Base-by-base conservation (phyloP, 352 stramenopile genomes). In the Phytopythium delawarense region DNA sequence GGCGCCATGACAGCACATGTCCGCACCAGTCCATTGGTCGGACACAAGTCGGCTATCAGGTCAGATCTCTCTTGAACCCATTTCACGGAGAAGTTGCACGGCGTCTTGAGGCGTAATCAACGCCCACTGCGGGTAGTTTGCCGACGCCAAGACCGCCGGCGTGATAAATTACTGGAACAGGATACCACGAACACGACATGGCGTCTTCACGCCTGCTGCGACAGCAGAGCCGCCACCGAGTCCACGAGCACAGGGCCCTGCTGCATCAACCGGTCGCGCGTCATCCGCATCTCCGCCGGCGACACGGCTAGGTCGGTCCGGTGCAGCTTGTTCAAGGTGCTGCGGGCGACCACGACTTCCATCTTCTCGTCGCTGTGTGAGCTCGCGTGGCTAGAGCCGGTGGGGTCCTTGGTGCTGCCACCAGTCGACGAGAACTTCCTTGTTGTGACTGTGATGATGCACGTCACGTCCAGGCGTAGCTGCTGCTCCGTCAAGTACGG, bases 271-370 rank as follows among this genome's bases (percentile, higher is more conserved):
- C 67, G 60, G 28, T 74, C 67, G 46, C 70, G 66, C 11, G 64
- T 71, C n/a, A 69, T 45, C 39, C 66, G 55, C 67, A 74, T 69
- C 37, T 74, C 67, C 21, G 59, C 42, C 20, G 56, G 57, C 2
- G 67, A 74, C 39, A 74, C 39, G 7, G 64, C 64, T 34, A 75
- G 32, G 39, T 61, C 55, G 4, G 69, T 75, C 12, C 49, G 64
- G 15, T 78, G 69, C 23, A 72, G 62, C 56, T 72, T 74, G 65
- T 75, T 67, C 28, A 75, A 75, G 37, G 71, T 78, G 34, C 63
- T 72, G 18, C 62, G 70, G 56, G 69, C 46, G 34, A 79, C 67
- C 30, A 82, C 71, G 34, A 82, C 69, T 12, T 71, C 50, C 28
- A 42, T 59, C 28, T 65, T 71, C 18, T 59, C 75, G 51, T 64